Evolutionary conservation across 1,284 basidiomycete species (phyloP).

Genomic region (Pyrrhoderma lamaoense): DNA sequence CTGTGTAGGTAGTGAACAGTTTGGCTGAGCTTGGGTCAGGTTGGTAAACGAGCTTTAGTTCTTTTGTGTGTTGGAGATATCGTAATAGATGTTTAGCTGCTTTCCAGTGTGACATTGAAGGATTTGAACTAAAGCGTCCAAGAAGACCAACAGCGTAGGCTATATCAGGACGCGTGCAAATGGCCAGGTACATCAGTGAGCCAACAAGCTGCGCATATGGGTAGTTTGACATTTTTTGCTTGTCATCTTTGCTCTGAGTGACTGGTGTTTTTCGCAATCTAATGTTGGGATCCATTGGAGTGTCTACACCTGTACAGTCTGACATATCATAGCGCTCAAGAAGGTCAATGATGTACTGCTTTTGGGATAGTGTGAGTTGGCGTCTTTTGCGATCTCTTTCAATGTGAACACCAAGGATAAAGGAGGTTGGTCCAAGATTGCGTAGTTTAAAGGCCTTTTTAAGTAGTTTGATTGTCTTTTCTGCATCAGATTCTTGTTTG

Average conservation of each 20-base stretch:
- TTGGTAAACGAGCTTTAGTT: conserved; percentile 11
- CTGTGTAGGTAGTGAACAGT: conserved; percentile 7
- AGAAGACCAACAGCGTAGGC: conserved; percentile 16
- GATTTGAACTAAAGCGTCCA: conserved; percentile 17
- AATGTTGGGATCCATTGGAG: conserved; percentile 21
- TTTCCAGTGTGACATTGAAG: conserved; percentile 14
- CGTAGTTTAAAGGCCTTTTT: no score
- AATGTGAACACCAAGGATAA: background rate
- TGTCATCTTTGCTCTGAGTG: conserved; percentile 22
- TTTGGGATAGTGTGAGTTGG: conserved; percentile 27
- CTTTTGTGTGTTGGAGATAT: conserved; percentile 14
- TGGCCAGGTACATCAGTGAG: conserved; percentile 28
- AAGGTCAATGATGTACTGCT: conserved; percentile 25
- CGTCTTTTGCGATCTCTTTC: conserved; percentile 18
- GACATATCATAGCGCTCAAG: conserved; percentile 24
- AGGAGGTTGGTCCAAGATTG: no score
- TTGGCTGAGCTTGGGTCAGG: no score
- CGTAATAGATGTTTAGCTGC: conserved; percentile 19
- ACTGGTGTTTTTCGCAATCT: conserved; percentile 18
- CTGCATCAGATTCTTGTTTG: no score
- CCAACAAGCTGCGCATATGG: conserved; percentile 27
- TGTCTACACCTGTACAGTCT: conserved; percentile 20
- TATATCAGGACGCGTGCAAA: conserved; percentile 25
- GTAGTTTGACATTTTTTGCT: conserved; percentile 24
- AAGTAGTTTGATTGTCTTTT: no score